Evolutionary conservation across 1,284 basidiomycete species (phyloP).

Genomic region (Malassezia nana): DNA sequence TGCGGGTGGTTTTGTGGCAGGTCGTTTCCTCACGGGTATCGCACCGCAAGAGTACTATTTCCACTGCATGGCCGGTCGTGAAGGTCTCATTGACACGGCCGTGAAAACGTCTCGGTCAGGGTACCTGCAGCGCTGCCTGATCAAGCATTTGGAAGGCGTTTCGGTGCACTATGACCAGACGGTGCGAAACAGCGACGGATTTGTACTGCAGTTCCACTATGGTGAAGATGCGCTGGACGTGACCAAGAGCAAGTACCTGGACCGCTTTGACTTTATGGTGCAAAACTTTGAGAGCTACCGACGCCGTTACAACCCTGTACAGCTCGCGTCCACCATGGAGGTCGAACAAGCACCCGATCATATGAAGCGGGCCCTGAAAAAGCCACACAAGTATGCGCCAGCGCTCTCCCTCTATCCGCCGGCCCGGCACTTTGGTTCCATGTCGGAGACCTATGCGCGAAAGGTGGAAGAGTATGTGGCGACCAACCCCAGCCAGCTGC

Average conservation of each 20-base stretch:
- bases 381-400: constrained; percentile 65
- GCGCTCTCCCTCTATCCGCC: constrained; percentile 70
- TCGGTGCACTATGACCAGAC: constrained; percentile 97
- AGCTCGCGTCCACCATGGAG: constrained; percentile 58
- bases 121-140: constrained; percentile 92
- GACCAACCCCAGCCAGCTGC: constrained; percentile 64
- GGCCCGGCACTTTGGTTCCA: constrained; percentile 70
- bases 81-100: constrained; percentile 97
- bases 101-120: constrained; percentile 98
- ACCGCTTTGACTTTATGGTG: constrained; percentile 85
- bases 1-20: constrained; percentile 98
- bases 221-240: constrained; percentile 95
- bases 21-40: constrained; percentile 96
- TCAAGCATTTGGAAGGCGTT: constrained; percentile 95
- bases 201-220: constrained; percentile 91
- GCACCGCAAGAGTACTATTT: constrained; percentile 99
- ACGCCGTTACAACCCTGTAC: constrained; percentile 58
- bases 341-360: constrained; percentile 61
- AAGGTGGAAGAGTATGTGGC: constrained; percentile 72
- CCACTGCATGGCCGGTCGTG: constrained; percentile 99
- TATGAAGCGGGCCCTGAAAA: constrained; percentile 86
- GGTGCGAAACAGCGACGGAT: constrained; percentile 85
- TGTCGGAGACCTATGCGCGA: constrained; percentile 82
- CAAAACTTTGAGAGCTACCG: constrained; percentile 74
- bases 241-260: constrained; percentile 60